phyloP scores from a whole-genome alignment of 805 yeast species.

The Monosporozyma yasuniensis region DNA sequence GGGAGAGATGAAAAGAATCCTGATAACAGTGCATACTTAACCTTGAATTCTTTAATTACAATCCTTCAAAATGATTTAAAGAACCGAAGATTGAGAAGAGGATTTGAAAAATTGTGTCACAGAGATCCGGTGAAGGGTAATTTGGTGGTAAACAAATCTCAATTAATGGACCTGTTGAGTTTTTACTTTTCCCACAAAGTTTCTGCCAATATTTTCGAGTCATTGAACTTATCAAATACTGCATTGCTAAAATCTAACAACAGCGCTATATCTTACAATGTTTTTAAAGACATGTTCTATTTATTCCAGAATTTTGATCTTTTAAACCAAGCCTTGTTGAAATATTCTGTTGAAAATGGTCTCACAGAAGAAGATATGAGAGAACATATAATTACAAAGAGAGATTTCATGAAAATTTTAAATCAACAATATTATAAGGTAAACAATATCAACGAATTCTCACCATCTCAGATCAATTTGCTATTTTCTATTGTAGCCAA shows the following conservation, averaged over 20 bases:
- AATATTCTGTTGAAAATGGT: slow-evolving; percentile 26
- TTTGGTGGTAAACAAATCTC: slow-evolving; percentile 30
- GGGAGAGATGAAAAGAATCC: neutral
- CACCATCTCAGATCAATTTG: slow-evolving; percentile 35
- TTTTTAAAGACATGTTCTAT: slow-evolving; percentile 33
- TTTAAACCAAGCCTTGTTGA: slow-evolving; percentile 32
- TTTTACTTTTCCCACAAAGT: slow-evolving; percentile 34
- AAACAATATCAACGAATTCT: slow-evolving; percentile 33
- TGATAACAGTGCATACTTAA: slow-evolving; percentile 21
- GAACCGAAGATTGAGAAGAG: slow-evolving; percentile 29
- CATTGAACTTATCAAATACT: slow-evolving; percentile 26
- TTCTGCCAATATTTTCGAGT: slow-evolving; percentile 29
- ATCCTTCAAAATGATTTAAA: slow-evolving; percentile 35
- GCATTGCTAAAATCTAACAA: slow-evolving; percentile 23
- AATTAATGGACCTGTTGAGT: slow-evolving; percentile 28
- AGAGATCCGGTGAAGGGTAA: slow-evolving; percentile 24
- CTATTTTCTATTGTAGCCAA: slow-evolving; percentile 32
- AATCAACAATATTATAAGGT: slow-evolving; percentile 34
- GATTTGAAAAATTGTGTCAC: slow-evolving; percentile 26
- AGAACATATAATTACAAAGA: slow-evolving; percentile 29
- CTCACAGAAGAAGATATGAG: slow-evolving; percentile 23
- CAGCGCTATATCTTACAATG: slow-evolving; percentile 30
- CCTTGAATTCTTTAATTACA: slow-evolving; percentile 34
- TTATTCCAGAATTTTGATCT: slow-evolving; percentile 35
- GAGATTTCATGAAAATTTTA: slow-evolving; percentile 29